Evolutionary conservation across 2,329 filamentous ascomycete species (phyloP), one percentile per base, ranked within the genome.

Genomic region (Mycosphaerelloides madeirae): DNA sequence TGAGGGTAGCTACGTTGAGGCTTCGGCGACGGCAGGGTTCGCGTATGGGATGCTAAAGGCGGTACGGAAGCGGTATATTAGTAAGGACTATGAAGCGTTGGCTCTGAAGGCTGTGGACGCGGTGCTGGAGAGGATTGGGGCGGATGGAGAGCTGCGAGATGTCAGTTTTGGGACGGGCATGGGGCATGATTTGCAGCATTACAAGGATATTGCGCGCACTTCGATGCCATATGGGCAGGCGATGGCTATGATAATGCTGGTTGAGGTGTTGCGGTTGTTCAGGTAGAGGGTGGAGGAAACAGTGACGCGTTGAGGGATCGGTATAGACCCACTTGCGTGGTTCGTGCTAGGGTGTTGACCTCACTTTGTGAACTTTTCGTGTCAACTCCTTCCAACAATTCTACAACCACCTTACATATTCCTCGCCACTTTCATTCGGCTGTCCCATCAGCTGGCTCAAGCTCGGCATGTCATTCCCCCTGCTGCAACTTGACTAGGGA

Each of bases 151-250:
- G 67, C 66, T 91, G 59, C 69, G 77, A 37, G 81, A 88, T 59
- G 84, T 83, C 1, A 87, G 83, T 53, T 91, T 90, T 59, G 86
- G 86, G 0, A 91, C 86, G 0, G 83, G 73, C 0, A 89, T 91
- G 84, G 86, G 86, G 0, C 73, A 79, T 52, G 76, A 77, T 45
- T 64, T 89, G 60, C 78, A 89, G 66, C 84, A 87, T 63, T 90
- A 91, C 60, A 83, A 84, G 65, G 78, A 86, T 51, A 89, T 91
- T 46, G 76, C 81, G 1, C 67, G 83, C 49, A 91, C 86, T 2
- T 84, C 82, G 55, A 91, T 90, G 86, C 86, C 85, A 6, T 90
- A 90, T 57, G 86, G 86, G 0, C 86, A 90, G 64, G 84, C 85
- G 0, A 89, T 90, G 85, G 85, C 84, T 0, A 87, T 89, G 51